phyloP scores from a whole-genome alignment of 2,329 filamentous ascomycete species.

The Microascus cirrosus region DNA sequence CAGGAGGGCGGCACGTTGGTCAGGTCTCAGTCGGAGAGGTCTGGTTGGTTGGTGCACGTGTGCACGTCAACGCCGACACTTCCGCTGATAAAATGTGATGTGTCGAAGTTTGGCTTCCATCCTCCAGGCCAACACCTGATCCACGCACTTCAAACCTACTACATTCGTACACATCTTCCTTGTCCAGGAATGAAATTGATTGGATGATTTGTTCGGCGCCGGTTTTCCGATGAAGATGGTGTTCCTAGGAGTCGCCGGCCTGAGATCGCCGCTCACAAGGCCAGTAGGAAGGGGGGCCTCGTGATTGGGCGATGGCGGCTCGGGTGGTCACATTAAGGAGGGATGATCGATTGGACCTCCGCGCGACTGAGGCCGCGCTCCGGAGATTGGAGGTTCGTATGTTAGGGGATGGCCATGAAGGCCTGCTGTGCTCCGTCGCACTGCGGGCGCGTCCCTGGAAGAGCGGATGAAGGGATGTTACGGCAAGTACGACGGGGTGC shows the following conservation, averaged over 20 bases:
- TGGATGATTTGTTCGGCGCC: background rate
- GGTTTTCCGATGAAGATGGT: background rate
- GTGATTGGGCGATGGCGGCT: background rate
- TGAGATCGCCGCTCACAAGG: background rate
- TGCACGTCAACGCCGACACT: no score
- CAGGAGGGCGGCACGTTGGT: no score
- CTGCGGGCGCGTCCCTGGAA: background rate
- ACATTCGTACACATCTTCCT: no score
- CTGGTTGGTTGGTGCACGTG: no score
- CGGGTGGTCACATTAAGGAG: slow-evolving; percentile 1
- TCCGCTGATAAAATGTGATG: no score
- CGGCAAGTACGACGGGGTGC: background rate
- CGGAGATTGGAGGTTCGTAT: background rate
- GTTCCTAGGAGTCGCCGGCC: background rate
- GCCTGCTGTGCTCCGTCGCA: background rate
- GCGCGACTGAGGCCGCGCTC: background rate
- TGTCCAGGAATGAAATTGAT: no score
- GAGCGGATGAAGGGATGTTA: background rate
- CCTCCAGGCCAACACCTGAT: no score
- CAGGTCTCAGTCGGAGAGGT: no score
- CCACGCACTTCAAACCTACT: no score
- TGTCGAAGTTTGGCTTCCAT: no score
- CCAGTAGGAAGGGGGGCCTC: background rate
- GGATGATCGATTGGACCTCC: background rate
- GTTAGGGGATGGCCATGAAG: background rate